Evolutionary conservation across 768 basidiomycete species (phyloP), one percentile per base, ranked within the genome.

Genomic region (Solioccasus polychromus): DNA sequence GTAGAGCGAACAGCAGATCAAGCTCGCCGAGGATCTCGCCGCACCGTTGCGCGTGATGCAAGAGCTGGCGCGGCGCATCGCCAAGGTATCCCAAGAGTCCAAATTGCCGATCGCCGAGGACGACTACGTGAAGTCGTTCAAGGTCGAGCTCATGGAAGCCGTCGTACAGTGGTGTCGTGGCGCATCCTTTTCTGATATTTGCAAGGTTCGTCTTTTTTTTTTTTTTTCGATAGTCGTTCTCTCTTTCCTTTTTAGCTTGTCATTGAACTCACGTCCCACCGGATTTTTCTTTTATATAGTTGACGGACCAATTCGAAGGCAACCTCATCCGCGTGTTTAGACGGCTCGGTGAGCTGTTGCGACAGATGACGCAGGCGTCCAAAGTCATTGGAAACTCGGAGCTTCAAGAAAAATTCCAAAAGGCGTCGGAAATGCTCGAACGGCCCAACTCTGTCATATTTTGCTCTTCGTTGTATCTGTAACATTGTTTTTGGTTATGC

Each of bases 81-180:
- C 96, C n/a, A 94, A 90, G 61, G 90, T 98, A 5, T 92, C 92
- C 4, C 88, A 88, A 54, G 96, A 99, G 67, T 90, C 86, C 18
- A 96, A 97, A 64, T 73, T 99, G 4, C 68, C 85, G 1, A 65
- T 98, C 36, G 83, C 88, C 43, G 95, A 98, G 66, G 88, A 96
- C 47, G 92, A 95, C 51, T 99, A 99, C 64, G 91, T 99, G 2
- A 76, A 84, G 42, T 92, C 88, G 10, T 99, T 99, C 82, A 98
- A 97, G 68, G 91, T 96, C 17, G 95, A 97, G 60, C 81, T 99
- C 39, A 99, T 98, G 93, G 96, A 98, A 53, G 91, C 90, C 1
- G 96, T 98, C 9, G 77, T 92, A 28, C 88, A 92, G 50, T 99
- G 96, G 96, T 98, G 95, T 71, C 83, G 91, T n/a, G 96, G 96